These are phyloP conservation scores for Arthrobotrys conoides DNA, from an alignment of 2,329 filamentous ascomycete species.

Conservation along the genomic window DNA sequence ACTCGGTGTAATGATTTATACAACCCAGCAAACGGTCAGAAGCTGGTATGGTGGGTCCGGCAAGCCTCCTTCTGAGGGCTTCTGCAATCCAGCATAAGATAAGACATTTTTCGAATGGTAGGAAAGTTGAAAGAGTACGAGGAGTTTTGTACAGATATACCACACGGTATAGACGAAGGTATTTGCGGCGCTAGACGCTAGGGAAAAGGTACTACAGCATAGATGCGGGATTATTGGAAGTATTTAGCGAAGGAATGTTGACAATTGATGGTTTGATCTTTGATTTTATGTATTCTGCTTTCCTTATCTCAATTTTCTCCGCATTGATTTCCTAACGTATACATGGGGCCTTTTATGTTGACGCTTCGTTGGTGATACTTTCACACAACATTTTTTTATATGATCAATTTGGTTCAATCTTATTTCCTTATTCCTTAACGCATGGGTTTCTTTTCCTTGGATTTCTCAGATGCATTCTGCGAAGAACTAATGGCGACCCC, in stretches of 20 bases:
- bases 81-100: conserved; percentile 30
- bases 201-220: conserved; percentile 3
- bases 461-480: neutral
- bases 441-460: neutral
- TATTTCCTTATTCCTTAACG: neutral
- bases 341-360: neutral
- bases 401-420: conserved; percentile 9
- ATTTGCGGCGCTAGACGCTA: neutral
- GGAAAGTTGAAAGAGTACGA: neutral
- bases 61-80: conserved; percentile 39
- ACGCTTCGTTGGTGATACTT: neutral
- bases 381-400: neutral
- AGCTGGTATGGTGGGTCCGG: conserved; percentile 77
- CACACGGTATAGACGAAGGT: conserved; percentile 15
- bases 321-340: neutral
- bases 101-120: neutral
- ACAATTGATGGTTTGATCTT: neutral
- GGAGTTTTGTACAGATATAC: conserved; percentile 3
- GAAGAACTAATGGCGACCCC: neutral
- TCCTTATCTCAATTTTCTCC: neutral
- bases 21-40: conserved; percentile 85
- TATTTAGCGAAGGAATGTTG: conserved; percentile 24
- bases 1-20: conserved; percentile 89
- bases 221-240: conserved; percentile 5
- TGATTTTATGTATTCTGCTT: neutral